Conservation (phyloP, 208 protist species). For the Trypanosoma conorhini region DNA sequence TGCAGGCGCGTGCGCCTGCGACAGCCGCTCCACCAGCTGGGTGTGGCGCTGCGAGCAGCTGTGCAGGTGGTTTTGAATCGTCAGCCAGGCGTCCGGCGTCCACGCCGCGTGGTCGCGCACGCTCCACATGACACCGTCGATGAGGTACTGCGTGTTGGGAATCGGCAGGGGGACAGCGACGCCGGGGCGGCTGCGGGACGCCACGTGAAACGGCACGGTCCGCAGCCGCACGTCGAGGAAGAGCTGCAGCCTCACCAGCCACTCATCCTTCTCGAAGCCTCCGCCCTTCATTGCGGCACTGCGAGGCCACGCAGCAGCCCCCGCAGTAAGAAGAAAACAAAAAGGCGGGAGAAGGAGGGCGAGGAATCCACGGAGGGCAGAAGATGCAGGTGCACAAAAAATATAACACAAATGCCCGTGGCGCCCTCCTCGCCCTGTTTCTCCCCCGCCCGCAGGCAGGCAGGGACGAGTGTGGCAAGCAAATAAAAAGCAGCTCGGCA, state of each 20-base stretch:
- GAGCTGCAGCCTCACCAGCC: slow-evolving; percentile 53
- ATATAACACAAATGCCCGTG: neutral
- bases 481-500: too few species aligned
- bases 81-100: slow-evolving; percentile 58
- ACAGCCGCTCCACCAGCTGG: slow-evolving; percentile 31
- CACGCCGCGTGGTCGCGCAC: slow-evolving; percentile 60
- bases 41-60: slow-evolving; percentile 44
- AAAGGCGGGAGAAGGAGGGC: neutral
- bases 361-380: neutral
- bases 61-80: slow-evolving; percentile 61
- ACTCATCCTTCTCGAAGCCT: slow-evolving; percentile 42
- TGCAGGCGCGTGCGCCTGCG: neutral
- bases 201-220: slow-evolving; percentile 45
- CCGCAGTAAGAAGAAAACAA: neutral
- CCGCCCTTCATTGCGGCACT: neutral
- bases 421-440: too few species aligned
- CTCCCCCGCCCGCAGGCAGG: too few species aligned
- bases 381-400: slow-evolving; percentile 2
- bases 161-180: slow-evolving; percentile 50
- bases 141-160: slow-evolving; percentile 66
- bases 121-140: slow-evolving; percentile 78
- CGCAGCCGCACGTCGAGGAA: slow-evolving; percentile 59
- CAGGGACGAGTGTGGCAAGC: too few species aligned
- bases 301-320: neutral
- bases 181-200: slow-evolving; percentile 32